Conservation (phyloP, 331 rosid species). For the Telfairia occidentalis region DNA sequence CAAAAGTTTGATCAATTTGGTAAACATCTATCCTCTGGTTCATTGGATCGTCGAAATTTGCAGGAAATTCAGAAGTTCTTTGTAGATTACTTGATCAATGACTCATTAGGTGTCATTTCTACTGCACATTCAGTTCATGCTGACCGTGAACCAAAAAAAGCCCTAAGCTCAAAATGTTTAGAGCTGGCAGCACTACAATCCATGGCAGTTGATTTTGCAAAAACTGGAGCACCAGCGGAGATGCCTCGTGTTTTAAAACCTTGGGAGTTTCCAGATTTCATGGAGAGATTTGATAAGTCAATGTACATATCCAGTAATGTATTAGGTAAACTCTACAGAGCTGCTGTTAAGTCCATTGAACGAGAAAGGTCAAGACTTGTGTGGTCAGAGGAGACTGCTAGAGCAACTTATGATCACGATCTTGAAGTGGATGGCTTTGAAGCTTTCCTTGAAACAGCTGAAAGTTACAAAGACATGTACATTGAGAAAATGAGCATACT, state of each 20-base stretch:
- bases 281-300: conserved; percentile 72
- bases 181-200: conserved; percentile 77
- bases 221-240: conserved; percentile 93
- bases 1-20: neutral
- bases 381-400: conserved; percentile 40
- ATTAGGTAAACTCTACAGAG: conserved; percentile 61
- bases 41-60: conserved; percentile 8
- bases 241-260: conserved; percentile 73
- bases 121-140: conserved; percentile 86
- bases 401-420: conserved; percentile 42
- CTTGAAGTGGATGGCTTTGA: conserved; percentile 59
- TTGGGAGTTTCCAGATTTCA: conserved; percentile 70
- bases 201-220: conserved; percentile 95
- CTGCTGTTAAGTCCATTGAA: conserved; percentile 24
- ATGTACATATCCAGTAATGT: conserved; percentile 58
- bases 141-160: conserved; percentile 65
- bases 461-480: conserved; percentile 47
- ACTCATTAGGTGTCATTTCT: conserved; percentile 84
- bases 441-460: conserved; percentile 41
- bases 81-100: conserved; percentile 87
- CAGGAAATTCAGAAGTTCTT: conserved; percentile 88
- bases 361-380: conserved; percentile 24
- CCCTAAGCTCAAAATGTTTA: conserved; percentile 56
- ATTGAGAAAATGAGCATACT: conserved; percentile 41
- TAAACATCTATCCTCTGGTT: neutral